Conservation (phyloP, 2,329 filamentous ascomycete genomes). For the Cytospora piceicola region DNA sequence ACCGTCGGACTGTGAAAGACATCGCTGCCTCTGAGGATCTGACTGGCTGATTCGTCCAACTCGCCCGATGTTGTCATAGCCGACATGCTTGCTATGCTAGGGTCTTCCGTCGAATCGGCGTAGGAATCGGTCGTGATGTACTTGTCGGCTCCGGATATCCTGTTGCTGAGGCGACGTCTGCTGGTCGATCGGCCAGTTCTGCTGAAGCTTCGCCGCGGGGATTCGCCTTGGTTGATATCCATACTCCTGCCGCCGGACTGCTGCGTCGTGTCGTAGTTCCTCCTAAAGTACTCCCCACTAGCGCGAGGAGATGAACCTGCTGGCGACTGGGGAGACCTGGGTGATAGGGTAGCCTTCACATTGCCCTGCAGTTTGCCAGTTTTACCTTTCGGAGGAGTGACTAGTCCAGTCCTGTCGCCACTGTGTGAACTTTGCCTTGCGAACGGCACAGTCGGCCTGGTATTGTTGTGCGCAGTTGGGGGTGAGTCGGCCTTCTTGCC, state of each 20-base stretch:
- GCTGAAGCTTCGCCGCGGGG: slow-evolving; percentile 66
- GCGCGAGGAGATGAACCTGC: slow-evolving; percentile 56
- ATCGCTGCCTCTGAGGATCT: slow-evolving; percentile 84
- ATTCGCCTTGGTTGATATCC: slow-evolving; percentile 51
- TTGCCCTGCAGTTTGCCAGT: slow-evolving; percentile 54
- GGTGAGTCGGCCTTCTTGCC: slow-evolving; percentile 29
- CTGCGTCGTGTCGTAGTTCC: slow-evolving; percentile 59
- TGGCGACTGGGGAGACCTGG: slow-evolving; percentile 50
- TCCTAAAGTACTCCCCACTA: slow-evolving; percentile 56
- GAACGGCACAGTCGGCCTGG: slow-evolving; percentile 6
- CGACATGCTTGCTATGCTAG: slow-evolving; percentile 62
- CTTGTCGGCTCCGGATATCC: slow-evolving; percentile 51
- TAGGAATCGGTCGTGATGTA: slow-evolving; percentile 75
- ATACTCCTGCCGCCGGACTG: slow-evolving; percentile 54
- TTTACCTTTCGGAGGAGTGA: slow-evolving; percentile 38
- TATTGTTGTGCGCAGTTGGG: slow-evolving; percentile 28
- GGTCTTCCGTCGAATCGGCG: slow-evolving; percentile 73
- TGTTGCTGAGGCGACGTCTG: slow-evolving; percentile 52
- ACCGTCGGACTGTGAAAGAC: slow-evolving; percentile 84
- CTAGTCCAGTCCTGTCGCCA: slow-evolving; percentile 24
- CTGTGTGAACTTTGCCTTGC: slow-evolving; percentile 33
- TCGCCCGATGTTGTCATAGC: slow-evolving; percentile 71
- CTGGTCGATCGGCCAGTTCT: slow-evolving; percentile 57
- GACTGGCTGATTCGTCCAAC: slow-evolving; percentile 81
- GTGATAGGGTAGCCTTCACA: slow-evolving; percentile 65